These are phyloP conservation scores for Talaromyces sp. DNA, from an alignment of 2,329 filamentous ascomycete genomes.

Conservation along the genomic window DNA sequence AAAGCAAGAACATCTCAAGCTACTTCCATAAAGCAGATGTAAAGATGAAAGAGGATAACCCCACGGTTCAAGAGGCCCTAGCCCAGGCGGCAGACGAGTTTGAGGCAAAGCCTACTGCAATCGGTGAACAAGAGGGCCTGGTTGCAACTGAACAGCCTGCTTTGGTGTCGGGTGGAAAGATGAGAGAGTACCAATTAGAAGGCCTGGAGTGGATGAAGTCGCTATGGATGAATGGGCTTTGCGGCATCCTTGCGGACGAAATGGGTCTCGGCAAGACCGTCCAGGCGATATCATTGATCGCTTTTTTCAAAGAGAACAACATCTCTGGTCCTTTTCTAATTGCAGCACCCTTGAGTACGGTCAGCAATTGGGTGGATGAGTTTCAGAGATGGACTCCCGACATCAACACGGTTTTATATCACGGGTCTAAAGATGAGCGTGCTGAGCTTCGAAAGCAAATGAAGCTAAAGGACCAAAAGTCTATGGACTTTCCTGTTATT, in stretches of 20 bases:
- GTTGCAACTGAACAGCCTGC: conserved; percentile 80
- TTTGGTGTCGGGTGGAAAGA: conserved; percentile 77
- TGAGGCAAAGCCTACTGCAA: conserved; percentile 52
- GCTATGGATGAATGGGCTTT: conserved; percentile 82
- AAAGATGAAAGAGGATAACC: conserved; percentile 46
- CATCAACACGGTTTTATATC: conserved; percentile 85
- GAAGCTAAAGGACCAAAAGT: conserved; percentile 59
- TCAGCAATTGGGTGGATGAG: conserved; percentile 94
- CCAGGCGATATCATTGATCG: conserved; percentile 82
- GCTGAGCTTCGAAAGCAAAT: conserved; percentile 70
- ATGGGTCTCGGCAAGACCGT: conserved; percentile 94
- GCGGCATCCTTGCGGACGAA: conserved; percentile 86
- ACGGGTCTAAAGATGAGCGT: conserved; percentile 75
- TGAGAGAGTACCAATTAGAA: conserved; percentile 92
- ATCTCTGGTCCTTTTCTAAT: conserved; percentile 86
- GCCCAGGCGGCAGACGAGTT: conserved; percentile 54
- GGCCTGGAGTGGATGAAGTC: conserved; percentile 87
- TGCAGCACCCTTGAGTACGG: conserved; percentile 80
- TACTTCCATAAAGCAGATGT: conserved; percentile 58
- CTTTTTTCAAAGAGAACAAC: conserved; percentile 79
- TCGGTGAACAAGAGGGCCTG: conserved; percentile 59
- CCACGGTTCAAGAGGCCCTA: conserved; percentile 52
- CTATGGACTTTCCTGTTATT: conserved; percentile 76
- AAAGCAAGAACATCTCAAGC: conserved; percentile 46
- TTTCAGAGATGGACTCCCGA: conserved; percentile 84